Evolutionary conservation across 495 filamentous ascomycete species (phyloP).

Genomic region (Hyaloscypha variabilis): DNA sequence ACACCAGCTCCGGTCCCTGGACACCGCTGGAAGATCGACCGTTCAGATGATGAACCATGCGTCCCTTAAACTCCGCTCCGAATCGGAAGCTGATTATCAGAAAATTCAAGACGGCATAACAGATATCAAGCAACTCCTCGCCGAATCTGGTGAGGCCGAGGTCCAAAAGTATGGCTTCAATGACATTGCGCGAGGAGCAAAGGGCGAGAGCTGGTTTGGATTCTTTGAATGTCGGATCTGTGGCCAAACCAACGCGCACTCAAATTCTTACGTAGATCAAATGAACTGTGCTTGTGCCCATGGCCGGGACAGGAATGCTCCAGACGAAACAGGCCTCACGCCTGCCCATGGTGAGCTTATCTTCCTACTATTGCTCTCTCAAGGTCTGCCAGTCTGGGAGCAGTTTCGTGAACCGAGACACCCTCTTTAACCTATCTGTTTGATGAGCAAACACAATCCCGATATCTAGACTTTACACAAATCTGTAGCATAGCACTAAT

Average conservation of each 20-base stretch:
- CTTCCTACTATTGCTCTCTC: neutral
- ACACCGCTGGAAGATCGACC: slow-evolving; percentile 20
- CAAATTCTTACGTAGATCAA: slow-evolving; percentile 28
- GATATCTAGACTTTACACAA: neutral
- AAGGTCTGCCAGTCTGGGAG: neutral
- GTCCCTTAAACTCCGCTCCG: slow-evolving; percentile 15
- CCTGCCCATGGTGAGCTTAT: slow-evolving; percentile 16
- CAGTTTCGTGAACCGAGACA: neutral
- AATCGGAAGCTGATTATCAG: slow-evolving; percentile 19
- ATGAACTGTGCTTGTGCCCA: slow-evolving; percentile 24
- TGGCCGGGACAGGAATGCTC: slow-evolving; percentile 28
- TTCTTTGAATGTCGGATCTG: slow-evolving; percentile 28
- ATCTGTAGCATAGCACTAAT: neutral
- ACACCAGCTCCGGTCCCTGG: slow-evolving; percentile 23
- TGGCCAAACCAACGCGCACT: slow-evolving; percentile 19
- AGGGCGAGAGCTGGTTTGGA: slow-evolving; percentile 19
- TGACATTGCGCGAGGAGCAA: slow-evolving; percentile 25
- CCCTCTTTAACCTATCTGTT: too few species aligned
- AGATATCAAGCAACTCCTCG: slow-evolving; percentile 19
- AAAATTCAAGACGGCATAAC: slow-evolving; percentile 27
- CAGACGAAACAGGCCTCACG: slow-evolving; percentile 28
- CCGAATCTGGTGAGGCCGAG: neutral
- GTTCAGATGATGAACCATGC: slow-evolving; percentile 28
- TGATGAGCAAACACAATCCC: too few species aligned
- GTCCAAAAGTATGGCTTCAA: slow-evolving; percentile 24